A percentile compares a stretch with the other conserved stretches of the same genome.
Conservation (phyloP, 2,329 filamentous ascomycete species). For the Daldinia sp. region DNA sequence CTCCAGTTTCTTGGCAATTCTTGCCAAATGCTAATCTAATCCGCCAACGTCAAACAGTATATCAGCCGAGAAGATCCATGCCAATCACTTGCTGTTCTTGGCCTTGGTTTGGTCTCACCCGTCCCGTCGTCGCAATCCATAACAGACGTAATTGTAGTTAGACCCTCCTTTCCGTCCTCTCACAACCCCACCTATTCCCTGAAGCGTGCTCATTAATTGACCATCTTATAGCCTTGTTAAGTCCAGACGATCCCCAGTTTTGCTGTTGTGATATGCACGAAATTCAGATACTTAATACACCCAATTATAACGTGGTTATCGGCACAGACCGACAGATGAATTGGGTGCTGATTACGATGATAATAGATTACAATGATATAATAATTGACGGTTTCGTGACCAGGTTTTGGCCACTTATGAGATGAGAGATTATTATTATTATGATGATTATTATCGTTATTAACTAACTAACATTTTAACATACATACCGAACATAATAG, state of each 20-base stretch:
- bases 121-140: slow-evolving; percentile 38
- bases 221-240: slow-evolving; percentile 33
- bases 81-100: slow-evolving; percentile 28
- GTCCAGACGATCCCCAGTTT: slow-evolving; percentile 25
- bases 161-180: slow-evolving; percentile 14
- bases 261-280: slow-evolving; percentile 35
- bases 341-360: slow-evolving; percentile 1
- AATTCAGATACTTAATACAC: slow-evolving; percentile 29
- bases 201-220: slow-evolving; percentile 24
- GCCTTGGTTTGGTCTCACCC: slow-evolving; percentile 30
- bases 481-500: not conserved
- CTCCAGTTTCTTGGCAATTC: slow-evolving; percentile 38
- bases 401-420: slow-evolving; percentile 15
- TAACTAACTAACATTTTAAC: no score
- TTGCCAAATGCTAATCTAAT: slow-evolving; percentile 36
- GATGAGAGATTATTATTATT: not conserved
- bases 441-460: no score
- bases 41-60: slow-evolving; percentile 38
- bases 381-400: slow-evolving; percentile 10
- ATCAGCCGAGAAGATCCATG: slow-evolving; percentile 38
- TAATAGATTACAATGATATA: not conserved
- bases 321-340: slow-evolving; percentile 26
- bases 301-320: slow-evolving; percentile 31
- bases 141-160: slow-evolving; percentile 20
- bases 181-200: slow-evolving; percentile 14